Evolutionary conservation across 106 monocot species (phyloP), one percentile per base, ranked within the genome.

Genomic region (Dendrobium catenatum): DNA sequence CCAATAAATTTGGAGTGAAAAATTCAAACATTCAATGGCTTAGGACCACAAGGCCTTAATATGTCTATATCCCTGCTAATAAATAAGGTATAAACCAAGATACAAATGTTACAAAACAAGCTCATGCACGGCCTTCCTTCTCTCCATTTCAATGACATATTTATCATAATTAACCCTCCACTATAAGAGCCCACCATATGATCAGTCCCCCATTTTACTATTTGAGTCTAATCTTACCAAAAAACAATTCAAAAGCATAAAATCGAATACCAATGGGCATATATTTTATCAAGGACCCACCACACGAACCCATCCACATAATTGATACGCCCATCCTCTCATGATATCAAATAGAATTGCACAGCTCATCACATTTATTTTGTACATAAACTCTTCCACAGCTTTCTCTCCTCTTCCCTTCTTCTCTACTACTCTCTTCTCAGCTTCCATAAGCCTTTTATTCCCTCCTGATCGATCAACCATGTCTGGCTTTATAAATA

Each of bases 401-500:
- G 3, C 29, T 37, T 42, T 46, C 66, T n/a, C 13, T 19, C 47
- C 22, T 80, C 80, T 80, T 33, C 26, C 42, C 51, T 72, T 27
- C 68, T 19, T 27, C 68, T 19, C 18, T 19, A 47, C 22, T 81
- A 47, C 22, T 81, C 56, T 44, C 55, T 74, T 29, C 44, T 72
- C 31, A 31, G 31, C 37, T 15, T 3, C 33, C 10, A 31, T 13
- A 31, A 70, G 11, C 67, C n/a, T 51, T 48, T 80, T 80, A 48
- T 0, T 61, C 19, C 22, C 19, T 22, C 19, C 61, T 9, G 51
- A 51, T n/a, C n/a, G n/a, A n/a, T 17, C 61, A 61, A 4, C 61
- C 82, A 89, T 91, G 85, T 78, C 79, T 77, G 85, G 48, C 66
- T 81, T 22, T 18, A 74, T 46, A 10, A 75, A 81, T 15, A 51